Percentiles rank a stretch among this genome's conserved stretches.
These are phyloP conservation scores for Thecaphora thlaspeos DNA, from an alignment of 1,284 basidiomycete species.

Conservation along the genomic window DNA sequence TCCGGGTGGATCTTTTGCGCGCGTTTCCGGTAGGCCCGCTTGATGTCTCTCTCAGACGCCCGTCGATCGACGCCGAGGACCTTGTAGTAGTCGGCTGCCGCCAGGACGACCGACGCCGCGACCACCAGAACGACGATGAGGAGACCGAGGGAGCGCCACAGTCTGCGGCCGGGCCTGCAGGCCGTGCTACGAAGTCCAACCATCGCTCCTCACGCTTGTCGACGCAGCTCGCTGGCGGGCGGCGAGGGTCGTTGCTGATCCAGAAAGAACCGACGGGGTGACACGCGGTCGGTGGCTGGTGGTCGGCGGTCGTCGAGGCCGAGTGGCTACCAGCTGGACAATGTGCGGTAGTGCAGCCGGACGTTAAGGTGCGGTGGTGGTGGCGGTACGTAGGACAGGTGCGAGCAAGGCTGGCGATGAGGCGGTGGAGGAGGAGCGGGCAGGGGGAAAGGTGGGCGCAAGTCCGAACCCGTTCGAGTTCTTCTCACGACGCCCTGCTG, in stretches of 20 bases:
- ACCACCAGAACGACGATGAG: conserved; percentile 10
- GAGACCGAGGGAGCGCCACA: not conserved
- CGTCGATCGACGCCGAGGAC: conserved; percentile 47
- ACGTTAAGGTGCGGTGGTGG: no score
- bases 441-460: no score
- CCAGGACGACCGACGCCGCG: conserved; percentile 26
- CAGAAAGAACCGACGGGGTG: no score
- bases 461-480: no score
- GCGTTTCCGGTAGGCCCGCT: conserved; percentile 51
- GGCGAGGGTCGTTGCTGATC: not conserved
- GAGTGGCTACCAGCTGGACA: no score
- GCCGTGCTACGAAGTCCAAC: not conserved
- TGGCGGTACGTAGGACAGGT: no score
- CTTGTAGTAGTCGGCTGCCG: conserved; percentile 52
- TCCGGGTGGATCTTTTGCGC: conserved; percentile 56
- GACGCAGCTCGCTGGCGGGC: not conserved
- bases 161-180: not conserved
- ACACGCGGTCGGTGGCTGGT: no score
- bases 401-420: no score
- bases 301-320: no score
- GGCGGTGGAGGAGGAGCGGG: no score
- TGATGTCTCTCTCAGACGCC: conserved; percentile 53
- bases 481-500: no score
- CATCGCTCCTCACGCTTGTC: not conserved
- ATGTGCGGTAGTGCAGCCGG: no score